Conservation (phyloP, 108 stramenopile genomes). For the Asterionellopsis glacialis region DNA sequence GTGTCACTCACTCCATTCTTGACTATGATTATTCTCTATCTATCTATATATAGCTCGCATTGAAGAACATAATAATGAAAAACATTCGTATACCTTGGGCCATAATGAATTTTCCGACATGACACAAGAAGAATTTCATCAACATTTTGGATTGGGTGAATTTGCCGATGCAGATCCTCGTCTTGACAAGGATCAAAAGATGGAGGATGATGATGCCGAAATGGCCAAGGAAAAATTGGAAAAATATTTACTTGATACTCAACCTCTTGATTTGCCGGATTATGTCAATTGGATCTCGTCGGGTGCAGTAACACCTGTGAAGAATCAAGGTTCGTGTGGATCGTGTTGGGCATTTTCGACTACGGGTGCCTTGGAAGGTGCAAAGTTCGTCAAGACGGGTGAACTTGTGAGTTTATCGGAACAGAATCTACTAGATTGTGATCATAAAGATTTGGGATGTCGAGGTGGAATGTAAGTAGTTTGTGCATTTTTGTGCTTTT, state of each 20-base stretch:
- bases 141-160: conserved; percentile 51
- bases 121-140: conserved; percentile 82
- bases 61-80: conserved; percentile 80
- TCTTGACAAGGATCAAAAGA: background rate
- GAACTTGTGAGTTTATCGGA: conserved; percentile 83
- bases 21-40: background rate
- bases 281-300: conserved; percentile 74
- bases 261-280: conserved; percentile 42
- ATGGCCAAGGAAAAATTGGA: conserved; percentile 24
- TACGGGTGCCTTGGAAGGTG: conserved; percentile 92
- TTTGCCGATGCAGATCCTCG: background rate
- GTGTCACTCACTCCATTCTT: too few species aligned
- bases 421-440: conserved; percentile 95
- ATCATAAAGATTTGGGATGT: conserved; percentile 84
- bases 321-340: conserved; percentile 92
- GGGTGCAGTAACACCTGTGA: conserved; percentile 86
- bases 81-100: conserved; percentile 59
- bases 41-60: conserved; percentile 54
- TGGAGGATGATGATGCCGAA: conserved; percentile 13
- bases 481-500: background rate
- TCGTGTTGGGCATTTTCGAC: conserved; percentile 96
- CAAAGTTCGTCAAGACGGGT: conserved; percentile 81
- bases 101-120: conserved; percentile 93
- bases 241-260: conserved; percentile 16
- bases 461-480: conserved; percentile 83